Conservation (phyloP, 2,329 filamentous ascomycete species). For the Phyllosticta paracitricarpa region DNA sequence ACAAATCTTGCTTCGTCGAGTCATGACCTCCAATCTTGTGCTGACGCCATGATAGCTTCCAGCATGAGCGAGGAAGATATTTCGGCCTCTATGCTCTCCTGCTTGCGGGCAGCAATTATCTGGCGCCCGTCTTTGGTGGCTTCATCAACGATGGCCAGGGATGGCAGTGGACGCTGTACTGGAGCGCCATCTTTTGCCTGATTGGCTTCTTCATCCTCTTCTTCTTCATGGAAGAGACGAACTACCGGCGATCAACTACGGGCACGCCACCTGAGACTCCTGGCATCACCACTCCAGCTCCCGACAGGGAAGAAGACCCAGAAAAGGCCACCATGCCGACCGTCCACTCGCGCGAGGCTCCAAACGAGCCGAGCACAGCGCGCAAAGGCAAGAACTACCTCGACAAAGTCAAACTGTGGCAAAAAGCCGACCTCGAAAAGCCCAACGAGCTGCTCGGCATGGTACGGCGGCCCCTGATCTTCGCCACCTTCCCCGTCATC, state of each 20-base stretch:
- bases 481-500: constrained; percentile 31
- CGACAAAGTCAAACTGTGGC: constrained; percentile 24
- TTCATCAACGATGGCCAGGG: constrained; percentile 27
- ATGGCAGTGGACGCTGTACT: constrained; percentile 34
- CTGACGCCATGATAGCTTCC: constrained; percentile 15
- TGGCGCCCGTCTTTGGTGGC: constrained; percentile 27
- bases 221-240: constrained; percentile 53
- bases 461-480: constrained; percentile 21
- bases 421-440: constrained; percentile 20
- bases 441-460: constrained; percentile 20
- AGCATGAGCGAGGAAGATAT: constrained; percentile 24
- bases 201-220: constrained; percentile 43
- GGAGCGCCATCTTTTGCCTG: constrained; percentile 44
- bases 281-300: not conserved
- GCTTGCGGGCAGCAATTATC: constrained; percentile 26
- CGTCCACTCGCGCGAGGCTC: not conserved
- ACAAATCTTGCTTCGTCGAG: not conserved
- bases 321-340: not conserved
- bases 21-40: not conserved
- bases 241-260: constrained; percentile 34
- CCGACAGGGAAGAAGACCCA: constrained; percentile 10
- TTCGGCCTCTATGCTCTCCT: constrained; percentile 25
- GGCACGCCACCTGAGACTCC: constrained; percentile 12
- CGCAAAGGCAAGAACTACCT: constrained; percentile 20
- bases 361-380: not conserved